These are phyloP conservation scores for Prunus armeniaca DNA, from an alignment of 306 rosid genomes.

Conservation along the genomic window DNA sequence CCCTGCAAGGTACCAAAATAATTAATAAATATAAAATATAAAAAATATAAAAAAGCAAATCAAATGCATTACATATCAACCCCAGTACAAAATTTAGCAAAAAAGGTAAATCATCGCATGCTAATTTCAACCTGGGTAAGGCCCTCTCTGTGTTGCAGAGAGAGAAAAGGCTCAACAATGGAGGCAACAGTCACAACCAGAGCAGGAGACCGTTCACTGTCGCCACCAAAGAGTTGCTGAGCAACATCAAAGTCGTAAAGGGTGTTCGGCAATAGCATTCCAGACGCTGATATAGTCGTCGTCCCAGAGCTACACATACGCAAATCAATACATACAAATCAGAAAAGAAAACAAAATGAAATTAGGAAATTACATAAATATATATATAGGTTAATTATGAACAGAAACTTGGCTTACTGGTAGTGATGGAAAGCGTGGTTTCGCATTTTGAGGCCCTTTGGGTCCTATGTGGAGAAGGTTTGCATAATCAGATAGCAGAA, in stretches of 20 bases:
- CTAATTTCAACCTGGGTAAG: constrained; percentile 51
- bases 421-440: constrained; percentile 89
- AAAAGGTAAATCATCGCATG: neutral
- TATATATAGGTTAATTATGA: no score
- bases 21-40: no score
- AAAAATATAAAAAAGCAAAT: constrained; percentile 2
- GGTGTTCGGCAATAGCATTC: constrained; percentile 62
- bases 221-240: constrained; percentile 37
- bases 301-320: constrained; percentile 66
- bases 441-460: constrained; percentile 95
- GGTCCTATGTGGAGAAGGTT: constrained; percentile 53
- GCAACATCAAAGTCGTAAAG: constrained; percentile 58
- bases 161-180: constrained; percentile 80
- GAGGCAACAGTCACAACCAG: constrained; percentile 83
- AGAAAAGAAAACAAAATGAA: neutral
- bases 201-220: constrained; percentile 37
- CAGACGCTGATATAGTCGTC: constrained; percentile 95
- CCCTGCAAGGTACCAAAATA: constrained; percentile 52
- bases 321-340: constrained; percentile 14
- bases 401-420: constrained; percentile 40
- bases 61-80: constrained; percentile 18
- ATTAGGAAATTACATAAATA: neutral
- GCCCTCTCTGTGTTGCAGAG: constrained; percentile 53
- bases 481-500: constrained; percentile 15
- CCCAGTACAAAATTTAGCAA: constrained; percentile 13